Conservation (phyloP, 176 grass and related monocot species). For the Guadua angustifolia region DNA sequence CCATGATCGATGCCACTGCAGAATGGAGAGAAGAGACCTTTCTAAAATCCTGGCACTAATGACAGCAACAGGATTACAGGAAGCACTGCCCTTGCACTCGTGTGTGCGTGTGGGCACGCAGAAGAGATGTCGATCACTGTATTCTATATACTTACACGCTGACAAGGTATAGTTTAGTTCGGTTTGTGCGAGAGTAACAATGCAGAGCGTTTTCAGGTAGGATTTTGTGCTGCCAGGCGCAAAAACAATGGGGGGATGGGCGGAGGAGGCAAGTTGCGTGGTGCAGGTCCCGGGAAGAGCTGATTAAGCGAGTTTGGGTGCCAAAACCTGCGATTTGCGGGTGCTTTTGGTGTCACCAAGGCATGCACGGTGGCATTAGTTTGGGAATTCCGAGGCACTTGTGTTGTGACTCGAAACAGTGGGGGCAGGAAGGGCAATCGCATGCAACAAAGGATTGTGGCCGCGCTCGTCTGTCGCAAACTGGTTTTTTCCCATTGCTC, state of each 20-base stretch:
- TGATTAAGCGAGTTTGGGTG: neutral
- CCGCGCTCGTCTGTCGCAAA: neutral
- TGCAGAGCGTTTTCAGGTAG: slow-evolving; percentile 49
- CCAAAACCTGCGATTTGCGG: slow-evolving; percentile 49
- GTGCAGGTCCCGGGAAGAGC: slow-evolving; percentile 32
- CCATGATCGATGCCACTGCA: slow-evolving; percentile 33
- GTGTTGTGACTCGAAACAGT: slow-evolving; percentile 81
- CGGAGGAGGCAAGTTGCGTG: slow-evolving; percentile 5
- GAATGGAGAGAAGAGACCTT: neutral
- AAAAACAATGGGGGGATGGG: neutral
- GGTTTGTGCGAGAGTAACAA: neutral
- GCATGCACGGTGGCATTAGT: slow-evolving; percentile 12
- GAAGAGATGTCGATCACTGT: too few species aligned
- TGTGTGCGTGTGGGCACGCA: slow-evolving; percentile 22
- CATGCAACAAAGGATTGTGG: slow-evolving; percentile 52
- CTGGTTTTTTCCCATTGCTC: neutral
- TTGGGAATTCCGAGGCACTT: slow-evolving; percentile 61
- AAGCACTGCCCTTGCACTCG: slow-evolving; percentile 13
- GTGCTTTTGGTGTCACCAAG: slow-evolving; percentile 52
- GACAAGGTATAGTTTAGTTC: neutral
- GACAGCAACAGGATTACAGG: neutral
- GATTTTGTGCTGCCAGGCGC: slow-evolving; percentile 27
- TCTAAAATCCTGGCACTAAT: slow-evolving; percentile 15
- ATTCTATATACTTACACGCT: neutral
- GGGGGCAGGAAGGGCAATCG: slow-evolving; percentile 49